Evolutionary conservation across 805 yeast genomes (phyloP).

Genomic region (Kuraishia hungarica): DNA sequence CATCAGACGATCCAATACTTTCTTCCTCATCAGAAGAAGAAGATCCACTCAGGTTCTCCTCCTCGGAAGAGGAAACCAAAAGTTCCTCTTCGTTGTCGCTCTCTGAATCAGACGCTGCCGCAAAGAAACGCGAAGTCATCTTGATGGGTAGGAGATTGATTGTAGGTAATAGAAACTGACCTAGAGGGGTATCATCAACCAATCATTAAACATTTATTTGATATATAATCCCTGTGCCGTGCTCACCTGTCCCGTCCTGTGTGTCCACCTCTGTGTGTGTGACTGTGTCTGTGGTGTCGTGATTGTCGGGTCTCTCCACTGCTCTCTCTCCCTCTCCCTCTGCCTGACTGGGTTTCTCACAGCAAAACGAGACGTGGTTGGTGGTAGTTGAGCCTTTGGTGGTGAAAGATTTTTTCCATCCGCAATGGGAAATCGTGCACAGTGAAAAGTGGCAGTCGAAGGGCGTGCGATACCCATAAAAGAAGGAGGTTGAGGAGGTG

Average conservation of each 20-base stretch:
- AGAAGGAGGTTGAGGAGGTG: background rate
- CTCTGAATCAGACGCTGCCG: constrained; percentile 48
- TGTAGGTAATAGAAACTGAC: no score
- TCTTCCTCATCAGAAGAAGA: constrained; percentile 11
- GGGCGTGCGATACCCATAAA: no score
- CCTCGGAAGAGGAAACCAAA: constrained; percentile 49
- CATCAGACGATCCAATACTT: constrained; percentile 10
- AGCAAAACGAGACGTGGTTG: no score
- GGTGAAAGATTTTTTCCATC: background rate
- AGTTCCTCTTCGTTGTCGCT: constrained; percentile 46
- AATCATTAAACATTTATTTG: no score
- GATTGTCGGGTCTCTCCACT: no score
- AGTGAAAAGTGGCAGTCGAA: background rate
- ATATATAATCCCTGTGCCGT: no score
- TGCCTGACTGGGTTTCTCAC: no score
- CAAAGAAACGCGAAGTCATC: constrained; percentile 88
- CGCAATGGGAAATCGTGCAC: background rate
- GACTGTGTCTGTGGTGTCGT: no score
- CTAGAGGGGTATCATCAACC: no score
- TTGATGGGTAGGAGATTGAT: background rate
- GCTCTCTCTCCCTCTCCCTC: no score
- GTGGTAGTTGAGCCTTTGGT: background rate
- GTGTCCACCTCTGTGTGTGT: no score
- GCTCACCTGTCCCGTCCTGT: no score
- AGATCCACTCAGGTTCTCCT: constrained; percentile 12